Evolutionary conservation across 352 stramenopile genomes (phyloP), one percentile per base, ranked within the genome.

Genomic region (Globisporangium splendens): DNA sequence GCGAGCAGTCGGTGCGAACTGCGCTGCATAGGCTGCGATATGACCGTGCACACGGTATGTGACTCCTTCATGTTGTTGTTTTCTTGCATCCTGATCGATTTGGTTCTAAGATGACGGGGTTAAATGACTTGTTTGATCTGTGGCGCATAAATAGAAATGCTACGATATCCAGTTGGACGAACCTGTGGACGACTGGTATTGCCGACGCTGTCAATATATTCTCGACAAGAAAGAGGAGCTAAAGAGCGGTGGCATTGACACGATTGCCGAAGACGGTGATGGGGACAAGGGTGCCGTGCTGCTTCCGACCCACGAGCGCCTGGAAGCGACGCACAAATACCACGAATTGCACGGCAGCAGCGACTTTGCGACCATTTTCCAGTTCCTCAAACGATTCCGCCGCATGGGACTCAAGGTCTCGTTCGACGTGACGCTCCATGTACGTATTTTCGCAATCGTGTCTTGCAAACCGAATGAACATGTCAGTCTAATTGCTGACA

Each of bases 301-400:
- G 18, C 77, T 85, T 18, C 74, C 76, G 1, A 71, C 39, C 17
- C 77, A 81, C 52, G 66, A 73, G 8, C 51, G 64, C 11, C 55
- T 82, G 21, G 51, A 68, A 31, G 44, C 60, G 5, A 56, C 54
- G 22, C 63, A 75, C 33, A 69, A 62, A 49, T 68, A 77, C 46
- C 53, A 75, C 14, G 62, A 63, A 2, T 35, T 91, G 47, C 80
- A 87, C 47, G 18, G 49, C 10, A 56, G 74, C 56, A 72, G 64
- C 20, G 67, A 89, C 48, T 89, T 88, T 52, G 77, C 79, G 12
- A 65, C 70, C 0, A 66, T 84, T 12, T 89, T 88, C 50, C 62
- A 83, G 47, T 89, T 89, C 51, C 65, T 89, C 49, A 83, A 88
- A 61, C 74, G 82, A 8, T 89, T 91, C 24, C 67, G 75, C 2